Conservation (phyloP, 2,329 filamentous ascomycete species). For the Epichloe brachyelytri region DNA sequence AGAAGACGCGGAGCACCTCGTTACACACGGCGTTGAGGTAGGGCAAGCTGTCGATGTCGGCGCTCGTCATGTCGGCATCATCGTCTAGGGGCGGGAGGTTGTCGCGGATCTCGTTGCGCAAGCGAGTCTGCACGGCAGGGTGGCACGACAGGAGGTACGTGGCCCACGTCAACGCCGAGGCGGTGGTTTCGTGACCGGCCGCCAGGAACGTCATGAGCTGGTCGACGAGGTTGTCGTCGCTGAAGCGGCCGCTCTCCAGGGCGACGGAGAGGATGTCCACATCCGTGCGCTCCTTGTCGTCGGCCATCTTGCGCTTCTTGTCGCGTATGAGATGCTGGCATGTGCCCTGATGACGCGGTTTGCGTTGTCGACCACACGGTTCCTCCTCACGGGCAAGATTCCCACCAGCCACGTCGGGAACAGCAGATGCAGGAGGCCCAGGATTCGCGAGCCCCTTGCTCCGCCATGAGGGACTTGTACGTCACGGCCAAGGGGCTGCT, state of each 20-base stretch:
- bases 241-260: constrained; percentile 61
- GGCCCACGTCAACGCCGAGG: constrained; percentile 64
- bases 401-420: constrained; percentile 49
- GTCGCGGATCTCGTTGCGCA: constrained; percentile 55
- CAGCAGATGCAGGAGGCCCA: constrained; percentile 48
- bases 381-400: constrained; percentile 56
- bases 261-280: constrained; percentile 73
- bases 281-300: constrained; percentile 35
- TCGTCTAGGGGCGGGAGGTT: constrained; percentile 38
- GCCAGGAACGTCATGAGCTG: constrained; percentile 86
- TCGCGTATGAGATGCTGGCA: constrained; percentile 56
- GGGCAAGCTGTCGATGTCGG: constrained; percentile 57
- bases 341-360: constrained; percentile 47
- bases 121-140: constrained; percentile 49
- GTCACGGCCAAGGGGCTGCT: constrained; percentile 43
- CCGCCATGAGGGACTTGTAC: constrained; percentile 42
- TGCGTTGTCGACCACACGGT: constrained; percentile 47
- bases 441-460: constrained; percentile 31
- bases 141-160: constrained; percentile 55
- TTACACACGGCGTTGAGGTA: constrained; percentile 71
- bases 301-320: constrained; percentile 45
- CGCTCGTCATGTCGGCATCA: constrained; percentile 22
- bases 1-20: constrained; percentile 61
- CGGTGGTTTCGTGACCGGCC: constrained; percentile 71
- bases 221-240: constrained; percentile 68